Conservation (phyloP, 1,284 basidiomycete genomes). For the Tilletia caries region DNA sequence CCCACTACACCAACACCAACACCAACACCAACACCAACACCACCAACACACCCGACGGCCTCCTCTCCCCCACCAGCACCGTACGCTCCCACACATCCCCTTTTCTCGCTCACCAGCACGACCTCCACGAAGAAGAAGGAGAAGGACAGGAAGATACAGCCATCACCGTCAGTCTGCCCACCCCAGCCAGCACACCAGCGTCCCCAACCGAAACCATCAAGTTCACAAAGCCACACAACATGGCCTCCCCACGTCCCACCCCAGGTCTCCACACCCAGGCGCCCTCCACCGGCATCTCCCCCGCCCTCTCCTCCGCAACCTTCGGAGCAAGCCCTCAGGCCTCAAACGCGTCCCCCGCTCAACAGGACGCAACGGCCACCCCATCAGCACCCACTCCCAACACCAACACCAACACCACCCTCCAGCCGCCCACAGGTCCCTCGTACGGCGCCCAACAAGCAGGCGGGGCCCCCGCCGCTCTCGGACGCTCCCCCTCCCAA, state of each 20-base stretch:
- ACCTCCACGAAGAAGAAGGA: too few species aligned
- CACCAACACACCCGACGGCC: too few species aligned
- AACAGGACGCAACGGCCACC: neutral
- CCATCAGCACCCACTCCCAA: neutral
- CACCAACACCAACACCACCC: neutral
- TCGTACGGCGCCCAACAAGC: neutral
- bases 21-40: conserved; percentile 2
- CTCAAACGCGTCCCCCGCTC: neutral
- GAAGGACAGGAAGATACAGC: too few species aligned
- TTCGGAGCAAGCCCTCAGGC: neutral
- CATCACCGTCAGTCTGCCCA: conserved; percentile 10
- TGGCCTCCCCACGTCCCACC: neutral
- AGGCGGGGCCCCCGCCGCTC: neutral
- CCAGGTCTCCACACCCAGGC: neutral
- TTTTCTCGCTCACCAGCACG: too few species aligned
- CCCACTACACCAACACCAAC: neutral
- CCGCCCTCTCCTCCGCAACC: neutral
- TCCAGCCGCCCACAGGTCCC: neutral
- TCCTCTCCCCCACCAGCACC: conserved; percentile 23
- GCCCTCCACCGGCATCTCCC: neutral
- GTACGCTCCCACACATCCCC: conserved; percentile 17
- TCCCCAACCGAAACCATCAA: neutral
- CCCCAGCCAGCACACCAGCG: neutral
- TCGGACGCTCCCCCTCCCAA: neutral
- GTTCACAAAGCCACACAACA: neutral